These are phyloP conservation scores for Geranium incanum DNA, from an alignment of 441 rosid genomes.

Conservation along the genomic window DNA sequence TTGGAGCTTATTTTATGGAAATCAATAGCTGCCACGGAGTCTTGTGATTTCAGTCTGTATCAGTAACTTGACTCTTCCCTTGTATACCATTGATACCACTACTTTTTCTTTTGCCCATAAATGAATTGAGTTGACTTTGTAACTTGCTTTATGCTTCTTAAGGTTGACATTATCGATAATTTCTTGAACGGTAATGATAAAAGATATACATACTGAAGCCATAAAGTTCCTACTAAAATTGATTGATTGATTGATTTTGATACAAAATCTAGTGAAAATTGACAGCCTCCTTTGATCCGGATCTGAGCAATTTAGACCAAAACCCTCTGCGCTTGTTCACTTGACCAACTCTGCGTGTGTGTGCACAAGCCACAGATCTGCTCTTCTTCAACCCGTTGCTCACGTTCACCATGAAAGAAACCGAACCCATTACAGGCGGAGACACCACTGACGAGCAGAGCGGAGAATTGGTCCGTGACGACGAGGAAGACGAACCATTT, in stretches of 20 bases:
- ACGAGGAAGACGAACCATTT: background rate
- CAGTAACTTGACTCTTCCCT: background rate
- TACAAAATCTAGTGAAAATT: background rate
- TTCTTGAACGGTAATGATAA: no score
- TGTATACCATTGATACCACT: background rate
- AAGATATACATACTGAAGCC: no score
- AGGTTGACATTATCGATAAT: no score
- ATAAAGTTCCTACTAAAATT: no score
- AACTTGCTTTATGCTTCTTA: no score
- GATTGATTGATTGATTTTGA: no score
- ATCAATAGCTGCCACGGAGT: background rate
- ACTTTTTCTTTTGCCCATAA: background rate
- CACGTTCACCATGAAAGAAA: constrained; percentile 33
- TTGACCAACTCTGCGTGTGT: constrained; percentile 28
- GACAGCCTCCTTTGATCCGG: background rate
- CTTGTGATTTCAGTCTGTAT: background rate
- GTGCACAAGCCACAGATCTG: constrained; percentile 50
- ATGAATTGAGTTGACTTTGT: no score
- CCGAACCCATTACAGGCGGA: constrained; percentile 30
- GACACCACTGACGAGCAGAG: constrained; percentile 9
- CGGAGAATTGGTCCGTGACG: background rate
- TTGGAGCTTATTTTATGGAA: no score
- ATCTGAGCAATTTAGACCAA: constrained; percentile 56
- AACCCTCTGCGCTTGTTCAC: constrained; percentile 48
- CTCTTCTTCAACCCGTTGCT: constrained; percentile 63